Percentiles rank a stretch among this genome's conserved stretches.
Evolutionary conservation across 805 yeast species (phyloP).

Genomic region (Candida verbasci): DNA sequence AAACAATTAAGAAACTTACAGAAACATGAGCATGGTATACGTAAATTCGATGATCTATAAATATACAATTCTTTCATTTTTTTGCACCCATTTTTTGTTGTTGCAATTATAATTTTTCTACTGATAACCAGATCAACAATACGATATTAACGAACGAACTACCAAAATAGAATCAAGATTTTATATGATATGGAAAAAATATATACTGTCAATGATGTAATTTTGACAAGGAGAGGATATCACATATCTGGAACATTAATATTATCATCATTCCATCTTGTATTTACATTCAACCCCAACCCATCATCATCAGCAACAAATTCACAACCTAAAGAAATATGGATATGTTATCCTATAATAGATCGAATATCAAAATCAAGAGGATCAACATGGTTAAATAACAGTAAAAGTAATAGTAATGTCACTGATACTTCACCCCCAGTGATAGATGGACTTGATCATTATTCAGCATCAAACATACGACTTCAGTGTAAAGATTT

Average conservation of each 20-base stretch:
- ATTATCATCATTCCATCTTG: constrained; percentile 34
- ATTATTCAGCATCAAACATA: constrained; percentile 47
- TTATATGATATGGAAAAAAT: constrained; percentile 23
- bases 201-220: constrained; percentile 34
- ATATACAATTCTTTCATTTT: too few species aligned
- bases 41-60: constrained; percentile 58
- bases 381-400: constrained; percentile 45
- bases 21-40: constrained; percentile 59
- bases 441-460: constrained; percentile 22
- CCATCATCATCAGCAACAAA: constrained; percentile 2
- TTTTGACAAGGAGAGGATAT: constrained; percentile 35
- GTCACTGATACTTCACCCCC: not conserved
- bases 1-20: constrained; percentile 47
- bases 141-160: too few species aligned
- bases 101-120: not conserved
- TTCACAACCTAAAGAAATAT: constrained; percentile 54
- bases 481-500: constrained; percentile 82
- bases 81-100: not conserved
- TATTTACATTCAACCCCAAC: constrained; percentile 28
- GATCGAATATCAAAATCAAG: constrained; percentile 53
- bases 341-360: constrained; percentile 90
- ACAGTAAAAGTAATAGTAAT: constrained; percentile 6
- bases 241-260: constrained; percentile 33
- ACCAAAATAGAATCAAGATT: too few species aligned
- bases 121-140: too few species aligned